These are phyloP conservation scores for Mycena vitilis DNA, from an alignment of 768 basidiomycete genomes.

Conservation along the genomic window DNA sequence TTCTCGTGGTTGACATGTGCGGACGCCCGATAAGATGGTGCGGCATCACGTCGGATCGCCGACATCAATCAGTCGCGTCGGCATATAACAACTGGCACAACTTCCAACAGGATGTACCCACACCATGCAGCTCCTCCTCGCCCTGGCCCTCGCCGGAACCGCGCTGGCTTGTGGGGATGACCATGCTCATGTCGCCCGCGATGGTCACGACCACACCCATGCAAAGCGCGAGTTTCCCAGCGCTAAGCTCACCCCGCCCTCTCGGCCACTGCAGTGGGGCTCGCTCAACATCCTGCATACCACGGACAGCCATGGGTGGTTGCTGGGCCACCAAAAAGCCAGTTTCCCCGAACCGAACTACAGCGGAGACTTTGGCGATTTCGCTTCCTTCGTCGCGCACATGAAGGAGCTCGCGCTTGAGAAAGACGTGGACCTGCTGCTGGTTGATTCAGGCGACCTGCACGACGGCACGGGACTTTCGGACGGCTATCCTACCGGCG, in stretches of 20 bases:
- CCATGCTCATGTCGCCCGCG: slow-evolving; percentile 28
- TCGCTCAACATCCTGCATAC: slow-evolving; percentile 80
- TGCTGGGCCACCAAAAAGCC: slow-evolving; percentile 85
- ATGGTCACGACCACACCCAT: slow-evolving; percentile 46
- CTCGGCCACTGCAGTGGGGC: slow-evolving; percentile 70
- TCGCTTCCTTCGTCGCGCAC: slow-evolving; percentile 85
- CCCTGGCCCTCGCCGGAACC: slow-evolving; percentile 58
- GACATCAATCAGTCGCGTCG: background rate
- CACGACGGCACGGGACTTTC: slow-evolving; percentile 85
- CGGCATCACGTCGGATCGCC: too few species aligned
- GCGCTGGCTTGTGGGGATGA: slow-evolving; percentile 34
- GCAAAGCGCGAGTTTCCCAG: slow-evolving; percentile 52
- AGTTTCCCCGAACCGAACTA: slow-evolving; percentile 83
- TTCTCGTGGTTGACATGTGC: too few species aligned
- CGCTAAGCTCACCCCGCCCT: slow-evolving; percentile 60
- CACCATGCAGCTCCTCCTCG: slow-evolving; percentile 22
- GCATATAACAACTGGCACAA: background rate
- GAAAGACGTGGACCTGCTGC: slow-evolving; percentile 83
- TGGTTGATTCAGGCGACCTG: slow-evolving; percentile 86
- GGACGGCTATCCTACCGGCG: slow-evolving; percentile 78
- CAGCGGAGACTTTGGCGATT: slow-evolving; percentile 81
- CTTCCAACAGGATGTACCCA: background rate
- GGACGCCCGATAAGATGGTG: too few species aligned
- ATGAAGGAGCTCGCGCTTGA: slow-evolving; percentile 80
- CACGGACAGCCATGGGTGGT: slow-evolving; percentile 79